Conservation (phyloP, 2,329 filamentous ascomycete genomes). For the Ascochyta pisi region DNA sequence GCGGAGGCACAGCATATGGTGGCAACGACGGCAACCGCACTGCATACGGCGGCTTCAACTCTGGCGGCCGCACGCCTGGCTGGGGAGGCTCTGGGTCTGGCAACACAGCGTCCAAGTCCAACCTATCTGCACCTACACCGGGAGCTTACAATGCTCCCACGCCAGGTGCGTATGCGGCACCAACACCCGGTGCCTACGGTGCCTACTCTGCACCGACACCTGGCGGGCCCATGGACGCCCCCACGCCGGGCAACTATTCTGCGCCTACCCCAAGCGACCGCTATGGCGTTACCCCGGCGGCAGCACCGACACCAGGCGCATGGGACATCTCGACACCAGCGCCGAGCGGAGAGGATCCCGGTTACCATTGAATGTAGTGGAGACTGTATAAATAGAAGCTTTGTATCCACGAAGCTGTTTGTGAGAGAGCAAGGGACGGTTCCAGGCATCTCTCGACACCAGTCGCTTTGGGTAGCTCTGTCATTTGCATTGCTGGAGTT, state of each 20-base stretch:
- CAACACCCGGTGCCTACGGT: slow-evolving; percentile 45
- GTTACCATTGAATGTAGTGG: slow-evolving; percentile 27
- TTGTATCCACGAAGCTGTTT: neutral
- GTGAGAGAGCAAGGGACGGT: neutral
- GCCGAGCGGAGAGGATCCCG: slow-evolving; percentile 35
- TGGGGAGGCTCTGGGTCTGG: slow-evolving; percentile 63
- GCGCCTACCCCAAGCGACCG: slow-evolving; percentile 48
- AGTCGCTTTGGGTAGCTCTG: neutral
- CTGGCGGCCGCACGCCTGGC: slow-evolving; percentile 57
- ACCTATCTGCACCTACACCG: slow-evolving; percentile 42
- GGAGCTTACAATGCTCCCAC: slow-evolving; percentile 46
- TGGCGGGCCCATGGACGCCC: slow-evolving; percentile 48
- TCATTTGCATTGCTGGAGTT: slow-evolving; percentile 28
- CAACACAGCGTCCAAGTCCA: slow-evolving; percentile 34
- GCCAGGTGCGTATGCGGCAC: slow-evolving; percentile 47
- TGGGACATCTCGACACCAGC: slow-evolving; percentile 59
- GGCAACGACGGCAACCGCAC: slow-evolving; percentile 50
- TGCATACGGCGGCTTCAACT: slow-evolving; percentile 59
- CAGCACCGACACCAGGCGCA: slow-evolving; percentile 62
- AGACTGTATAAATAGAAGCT: slow-evolving; percentile 15
- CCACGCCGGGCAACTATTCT: slow-evolving; percentile 49
- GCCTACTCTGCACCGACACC: slow-evolving; percentile 48
- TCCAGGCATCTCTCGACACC: neutral
- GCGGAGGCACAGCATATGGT: slow-evolving; percentile 51
- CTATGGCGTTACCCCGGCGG: slow-evolving; percentile 55